Conservation (phyloP, 2,329 filamentous ascomycete species). For the Septoria linicola region DNA sequence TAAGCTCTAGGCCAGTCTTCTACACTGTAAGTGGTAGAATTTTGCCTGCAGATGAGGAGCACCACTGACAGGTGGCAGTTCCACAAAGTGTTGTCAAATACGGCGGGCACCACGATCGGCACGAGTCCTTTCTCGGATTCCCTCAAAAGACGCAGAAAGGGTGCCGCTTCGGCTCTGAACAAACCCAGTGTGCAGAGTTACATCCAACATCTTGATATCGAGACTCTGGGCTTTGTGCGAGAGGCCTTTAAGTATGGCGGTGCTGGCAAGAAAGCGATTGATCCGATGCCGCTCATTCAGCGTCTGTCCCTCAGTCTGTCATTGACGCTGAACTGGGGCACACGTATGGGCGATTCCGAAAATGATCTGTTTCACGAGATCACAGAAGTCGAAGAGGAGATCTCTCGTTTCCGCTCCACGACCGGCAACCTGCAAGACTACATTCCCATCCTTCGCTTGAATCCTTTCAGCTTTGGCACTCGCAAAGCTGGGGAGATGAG, state of each 20-base stretch:
- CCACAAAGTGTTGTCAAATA: constrained; percentile 60
- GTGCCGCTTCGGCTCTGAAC: constrained; percentile 64
- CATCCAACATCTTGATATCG: constrained; percentile 60
- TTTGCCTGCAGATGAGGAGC: too few relatives aligned
- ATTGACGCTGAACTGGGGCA: constrained; percentile 66
- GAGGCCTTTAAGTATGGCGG: constrained; percentile 61
- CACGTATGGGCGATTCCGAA: constrained; percentile 59
- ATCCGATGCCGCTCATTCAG: constrained; percentile 69
- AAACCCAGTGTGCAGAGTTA: constrained; percentile 64
- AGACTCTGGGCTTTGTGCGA: constrained; percentile 62
- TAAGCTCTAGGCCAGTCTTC: constrained; percentile 46
- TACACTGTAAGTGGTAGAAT: constrained; percentile 36
- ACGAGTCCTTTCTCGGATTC: constrained; percentile 67
- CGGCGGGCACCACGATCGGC: constrained; percentile 66
- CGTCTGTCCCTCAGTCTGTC: constrained; percentile 62
- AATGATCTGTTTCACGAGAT: constrained; percentile 62
- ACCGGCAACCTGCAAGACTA: constrained; percentile 63
- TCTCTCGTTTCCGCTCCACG: constrained; percentile 59
- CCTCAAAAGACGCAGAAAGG: constrained; percentile 63
- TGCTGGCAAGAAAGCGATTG: constrained; percentile 54
- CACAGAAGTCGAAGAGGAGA: constrained; percentile 61
- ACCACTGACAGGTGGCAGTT: constrained; percentile 28
- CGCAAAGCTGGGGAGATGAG: constrained; percentile 61
- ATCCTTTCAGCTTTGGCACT: constrained; percentile 61
- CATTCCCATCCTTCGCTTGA: constrained; percentile 58